These are phyloP conservation scores for Allomyces arbusculus DNA, from an alignment of 192 early-diverging fungal genomes.

Conservation along the genomic window DNA sequence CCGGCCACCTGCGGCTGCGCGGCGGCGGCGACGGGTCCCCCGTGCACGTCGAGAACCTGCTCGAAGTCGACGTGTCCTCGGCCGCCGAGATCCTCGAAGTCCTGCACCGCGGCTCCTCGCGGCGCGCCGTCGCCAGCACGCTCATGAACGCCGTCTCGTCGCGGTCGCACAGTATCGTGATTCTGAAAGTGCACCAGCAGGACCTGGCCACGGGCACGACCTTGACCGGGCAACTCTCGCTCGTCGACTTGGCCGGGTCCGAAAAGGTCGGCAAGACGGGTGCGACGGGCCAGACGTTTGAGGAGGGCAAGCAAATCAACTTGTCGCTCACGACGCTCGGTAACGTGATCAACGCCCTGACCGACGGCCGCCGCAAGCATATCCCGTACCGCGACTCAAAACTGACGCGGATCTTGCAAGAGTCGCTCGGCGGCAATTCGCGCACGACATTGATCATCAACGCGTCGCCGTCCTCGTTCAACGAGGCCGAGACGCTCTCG, in stretches of 20 bases:
- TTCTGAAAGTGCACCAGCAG: constrained; percentile 84
- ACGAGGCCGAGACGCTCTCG: constrained; percentile 82
- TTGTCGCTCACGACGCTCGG: constrained; percentile 90
- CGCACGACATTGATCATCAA: constrained; percentile 98
- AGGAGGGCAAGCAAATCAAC: constrained; percentile 99
- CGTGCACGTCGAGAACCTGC: constrained; percentile 92
- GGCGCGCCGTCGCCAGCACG: constrained; percentile 74
- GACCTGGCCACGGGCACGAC: constrained; percentile 72
- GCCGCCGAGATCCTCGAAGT: constrained; percentile 91
- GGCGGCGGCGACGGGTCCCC: constrained; percentile 90
- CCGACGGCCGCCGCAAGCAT: constrained; percentile 97
- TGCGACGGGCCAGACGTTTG: constrained; percentile 90
- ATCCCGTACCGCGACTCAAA: constrained; percentile 98
- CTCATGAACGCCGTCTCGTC: constrained; percentile 99
- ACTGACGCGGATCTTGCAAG: constrained; percentile 96
- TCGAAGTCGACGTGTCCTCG: constrained; percentile 94
- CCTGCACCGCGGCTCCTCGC: constrained; percentile 76
- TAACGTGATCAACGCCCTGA: constrained; percentile 97
- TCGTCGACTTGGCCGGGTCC: constrained; percentile 97
- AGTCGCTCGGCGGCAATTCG: constrained; percentile 98
- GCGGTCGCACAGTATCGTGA: constrained; percentile 92
- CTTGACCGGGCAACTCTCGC: constrained; percentile 75
- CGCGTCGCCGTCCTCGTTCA: constrained; percentile 91
- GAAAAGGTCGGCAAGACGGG: constrained; percentile 96
- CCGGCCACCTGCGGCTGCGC: constrained; percentile 74